Evolutionary conservation across 208 protist genomes (phyloP), one percentile per base, ranked within the genome.

Genomic region (Leishmania amazonensis): DNA sequence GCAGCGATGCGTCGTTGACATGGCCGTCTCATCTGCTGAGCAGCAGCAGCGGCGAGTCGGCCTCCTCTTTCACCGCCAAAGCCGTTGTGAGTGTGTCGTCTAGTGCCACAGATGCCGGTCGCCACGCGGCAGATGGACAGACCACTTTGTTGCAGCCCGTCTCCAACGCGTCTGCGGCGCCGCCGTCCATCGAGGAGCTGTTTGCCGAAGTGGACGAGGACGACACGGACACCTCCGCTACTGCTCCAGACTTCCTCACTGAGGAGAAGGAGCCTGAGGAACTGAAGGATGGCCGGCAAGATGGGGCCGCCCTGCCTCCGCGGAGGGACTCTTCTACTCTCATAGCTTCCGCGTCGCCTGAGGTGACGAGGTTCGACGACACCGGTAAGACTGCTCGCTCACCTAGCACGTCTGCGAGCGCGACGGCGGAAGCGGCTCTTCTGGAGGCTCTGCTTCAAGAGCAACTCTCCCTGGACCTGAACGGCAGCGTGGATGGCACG

Each of bases 121-220:
- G 38, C 24, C 6, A 35, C 42, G 1, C 45, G 7, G 42, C 8
- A 19, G 68, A 47, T 13, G 42, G 24, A 7, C 42, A 2, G 42
- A 24, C 42, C 45, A 21, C 40, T 73, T 11, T 15, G 42, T 38
- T 28, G 35, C 45, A 42, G 42, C 40, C 21, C 42, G 42, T 24
- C 35, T 21, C 31, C 35, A 40, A 45, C 72, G 54, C 38, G 38
- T 38, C 57, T 21, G 53, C 40, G 51, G n/a, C 74, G n/a, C 74
- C 74, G 7, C 74, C 74, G 24, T 65, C 74, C 31, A n/a, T 78
- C n/a, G 74, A 78, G 57, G 74, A 78, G 17, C 31, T 78, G 15
- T 51, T 78, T 45, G 74, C 74, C 17, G 74, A 67, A 17, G 21
- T 35, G 72, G 72, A 76, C 19, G 74, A 78, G 54, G 57, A 62